Percentiles rank a stretch among this genome's conserved stretches.
These are phyloP conservation scores for Daldinia concentrica DNA, from an alignment of 495 filamentous ascomycete genomes.

Conservation along the genomic window DNA sequence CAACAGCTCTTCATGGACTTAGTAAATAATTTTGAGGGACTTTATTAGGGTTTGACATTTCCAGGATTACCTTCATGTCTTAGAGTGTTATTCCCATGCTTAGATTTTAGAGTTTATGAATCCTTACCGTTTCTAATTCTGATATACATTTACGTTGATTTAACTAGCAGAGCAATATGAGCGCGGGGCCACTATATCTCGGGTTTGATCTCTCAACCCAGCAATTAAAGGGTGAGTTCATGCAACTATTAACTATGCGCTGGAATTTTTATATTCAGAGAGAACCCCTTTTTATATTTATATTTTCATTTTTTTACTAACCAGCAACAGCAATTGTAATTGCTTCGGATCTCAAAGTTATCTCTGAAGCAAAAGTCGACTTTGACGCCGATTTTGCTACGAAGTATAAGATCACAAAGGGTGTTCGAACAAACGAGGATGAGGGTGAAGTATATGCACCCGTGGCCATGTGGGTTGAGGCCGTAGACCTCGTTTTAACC, in stretches of 20 bases:
- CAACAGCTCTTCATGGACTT: slow-evolving; percentile 12
- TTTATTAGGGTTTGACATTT: slow-evolving; percentile 8
- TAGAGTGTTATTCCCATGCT: not conserved
- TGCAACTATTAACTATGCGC: not conserved
- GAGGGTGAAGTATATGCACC: slow-evolving; percentile 92
- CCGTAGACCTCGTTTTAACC: slow-evolving; percentile 82
- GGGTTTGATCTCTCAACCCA: slow-evolving; percentile 97
- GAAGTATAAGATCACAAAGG: slow-evolving; percentile 88
- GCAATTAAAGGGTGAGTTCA: slow-evolving; percentile 80
- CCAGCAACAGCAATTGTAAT: slow-evolving; percentile 72
- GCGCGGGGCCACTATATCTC: slow-evolving; percentile 74
- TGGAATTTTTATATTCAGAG: not conserved
- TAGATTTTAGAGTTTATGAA: not conserved
- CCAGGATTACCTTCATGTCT: not conserved
- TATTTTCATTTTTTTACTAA: slow-evolving; percentile 8
- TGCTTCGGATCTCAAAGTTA: slow-evolving; percentile 77
- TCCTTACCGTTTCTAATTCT: not conserved
- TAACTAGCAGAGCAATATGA: slow-evolving; percentile 49
- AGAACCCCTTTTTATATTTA: not conserved
- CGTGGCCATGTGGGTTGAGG: slow-evolving; percentile 93
- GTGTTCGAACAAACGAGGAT: slow-evolving; percentile 80
- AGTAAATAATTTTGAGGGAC: slow-evolving; percentile 23
- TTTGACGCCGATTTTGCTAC: slow-evolving; percentile 75
- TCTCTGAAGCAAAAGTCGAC: slow-evolving; percentile 78
- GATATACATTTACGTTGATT: not conserved